Base-by-base conservation (phyloP, 2,329 filamentous ascomycete species). In the Botryotinia globosa region DNA sequence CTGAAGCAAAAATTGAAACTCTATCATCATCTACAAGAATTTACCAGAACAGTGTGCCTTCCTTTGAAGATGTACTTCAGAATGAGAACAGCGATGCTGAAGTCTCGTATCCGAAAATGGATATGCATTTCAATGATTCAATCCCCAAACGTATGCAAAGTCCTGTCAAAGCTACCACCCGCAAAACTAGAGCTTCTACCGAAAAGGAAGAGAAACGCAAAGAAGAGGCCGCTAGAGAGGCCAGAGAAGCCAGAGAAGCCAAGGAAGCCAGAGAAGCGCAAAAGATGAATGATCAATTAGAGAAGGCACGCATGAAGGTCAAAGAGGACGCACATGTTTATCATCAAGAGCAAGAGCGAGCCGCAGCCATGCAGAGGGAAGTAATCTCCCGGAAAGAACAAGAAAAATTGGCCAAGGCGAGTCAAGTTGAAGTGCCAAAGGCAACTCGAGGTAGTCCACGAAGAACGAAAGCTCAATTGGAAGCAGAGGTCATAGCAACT, bases 271-370 rank as follows among this genome's bases (percentile, higher is more conserved):
- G 84, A 79, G 90, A 92, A 75, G 85, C 88, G 62, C 87, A 88
- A 76, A 86, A 86, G 37, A 84, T 88, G 76, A 87, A 86, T 25
- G 89, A 90, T 68, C 87, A 90, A 77, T 85, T 87, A 4, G 89
- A 92, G 75, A 92, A 90, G 78, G 88, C 87, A 61, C 88, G 91
- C 14, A 88, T 90, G 77, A 91, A 91, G 81, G 91, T 93, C 79
- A 86, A 90, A 9, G 88, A 91, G 76, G 92, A 92, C 79, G 91
- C 88, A 10, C 84, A 85, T 25, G 82, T 87, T 4, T 88, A 87
- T 74, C 88, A 84, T 78, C 83, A 88, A 76, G 87, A 90, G 75
- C 86, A 88, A 75, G 87, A 89, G 75, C 85, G 82, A 75, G 82
- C 86, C 61, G 84, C 84, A 48, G 82, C 82, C 1, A 84, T 87